Evolutionary conservation across 495 filamentous ascomycete genomes (phyloP), one percentile per base, ranked within the genome.

Genomic region (Daldinia concentrica): DNA sequence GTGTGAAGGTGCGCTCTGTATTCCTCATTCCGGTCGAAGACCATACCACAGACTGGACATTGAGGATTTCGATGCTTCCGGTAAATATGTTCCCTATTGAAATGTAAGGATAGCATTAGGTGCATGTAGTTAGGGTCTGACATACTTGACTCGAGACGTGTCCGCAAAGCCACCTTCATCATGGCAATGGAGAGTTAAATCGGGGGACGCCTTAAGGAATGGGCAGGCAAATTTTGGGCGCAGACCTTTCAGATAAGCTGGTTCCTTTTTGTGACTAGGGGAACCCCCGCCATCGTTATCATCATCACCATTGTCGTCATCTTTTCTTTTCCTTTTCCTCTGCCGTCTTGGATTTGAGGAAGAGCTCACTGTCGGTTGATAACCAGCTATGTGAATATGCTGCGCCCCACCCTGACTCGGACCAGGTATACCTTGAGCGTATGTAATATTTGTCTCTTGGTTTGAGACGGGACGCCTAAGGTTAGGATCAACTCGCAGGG

Each of bases 11-110:
- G 39, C 15, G 7, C 39, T 8, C 7, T n/a, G n/a, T n/a, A 43
- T 17, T 8, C 5, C 6, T 32, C 29, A 26, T 55, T 17, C 52
- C 14, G 15, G 7, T 19, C 27, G 52, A 55, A 55, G 52, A 27
- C 15, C 5, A 3, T 4, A 6, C 52, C 52, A 32, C 52, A 55
- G 11, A 9, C 15, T 17, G 3, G 24, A 9, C 52, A 55, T 55
- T 55, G 52, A n/a, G 14, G 30, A 15, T 6, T n/a, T 8, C 5
- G 22, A 27, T 55, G 52, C 2, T 12, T 15, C 15, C 52, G 52
- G 15, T 55, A 55, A 14, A 55, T 55, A 14, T 55, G 52, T 32
- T 55, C 52, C 15, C 52, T 55, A 32, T 17, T 8, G 19, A 34
- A 4, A 15, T 34, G 15, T 55, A 55, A 55, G 52, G 34, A 55